Percentiles rank a stretch among this genome's conserved stretches.
phyloP scores from a whole-genome alignment of 345 rosid species.

The Turnera subulata region DNA sequence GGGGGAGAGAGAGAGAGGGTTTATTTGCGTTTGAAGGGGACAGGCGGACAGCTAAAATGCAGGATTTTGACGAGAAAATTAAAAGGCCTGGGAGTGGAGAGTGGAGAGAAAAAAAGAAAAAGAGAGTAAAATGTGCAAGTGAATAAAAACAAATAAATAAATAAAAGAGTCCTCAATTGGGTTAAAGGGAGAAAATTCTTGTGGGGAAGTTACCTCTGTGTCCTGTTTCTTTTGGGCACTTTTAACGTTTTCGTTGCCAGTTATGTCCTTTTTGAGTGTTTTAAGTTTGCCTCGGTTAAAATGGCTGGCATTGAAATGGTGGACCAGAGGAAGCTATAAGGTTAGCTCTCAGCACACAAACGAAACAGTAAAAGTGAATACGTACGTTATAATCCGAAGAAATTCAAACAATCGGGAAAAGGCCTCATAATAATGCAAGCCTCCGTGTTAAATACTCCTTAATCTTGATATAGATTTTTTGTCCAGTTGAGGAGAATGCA shows the following conservation, averaged over 20 bases:
- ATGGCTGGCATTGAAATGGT: background rate
- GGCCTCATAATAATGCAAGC: no score
- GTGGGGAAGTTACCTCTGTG: constrained; percentile 21
- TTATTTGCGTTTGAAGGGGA: constrained; percentile 54
- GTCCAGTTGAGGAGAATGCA: no score
- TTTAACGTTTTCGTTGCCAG: background rate
- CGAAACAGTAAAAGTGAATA: background rate
- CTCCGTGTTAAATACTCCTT: no score
- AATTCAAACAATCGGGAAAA: no score
- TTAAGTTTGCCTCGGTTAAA: background rate
- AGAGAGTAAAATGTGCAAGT: background rate
- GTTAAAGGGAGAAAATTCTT: constrained; percentile 21
- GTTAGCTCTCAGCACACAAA: no score
- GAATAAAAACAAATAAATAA: background rate
- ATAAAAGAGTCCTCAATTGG: constrained; percentile 25
- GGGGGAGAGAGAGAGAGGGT: constrained; percentile 29
- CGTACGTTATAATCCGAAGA: background rate
- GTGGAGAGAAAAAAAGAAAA: background rate
- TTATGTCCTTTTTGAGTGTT: background rate
- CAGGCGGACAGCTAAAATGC: constrained; percentile 45
- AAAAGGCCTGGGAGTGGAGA: background rate
- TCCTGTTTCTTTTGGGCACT: constrained; percentile 27
- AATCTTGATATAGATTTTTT: no score
- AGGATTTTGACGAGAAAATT: constrained; percentile 40
- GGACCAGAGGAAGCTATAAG: background rate